Conservation (phyloP, 805 yeast species). For the Candida xyloterini region DNA sequence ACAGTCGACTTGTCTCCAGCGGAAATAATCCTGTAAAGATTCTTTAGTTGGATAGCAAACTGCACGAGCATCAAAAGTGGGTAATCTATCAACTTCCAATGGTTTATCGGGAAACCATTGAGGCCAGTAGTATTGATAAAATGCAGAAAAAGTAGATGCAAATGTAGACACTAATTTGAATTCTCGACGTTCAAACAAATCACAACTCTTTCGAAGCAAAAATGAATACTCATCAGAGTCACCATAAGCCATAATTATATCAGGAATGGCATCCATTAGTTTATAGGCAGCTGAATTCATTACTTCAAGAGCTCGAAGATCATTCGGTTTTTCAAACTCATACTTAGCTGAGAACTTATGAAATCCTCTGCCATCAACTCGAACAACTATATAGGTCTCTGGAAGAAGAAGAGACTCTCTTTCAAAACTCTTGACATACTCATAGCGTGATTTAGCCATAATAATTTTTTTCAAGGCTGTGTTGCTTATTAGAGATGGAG, state of each 20-base stretch:
- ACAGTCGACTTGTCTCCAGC: conserved; percentile 96
- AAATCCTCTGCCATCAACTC: conserved; percentile 93
- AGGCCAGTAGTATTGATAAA: conserved; percentile 69
- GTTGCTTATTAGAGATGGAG: background rate
- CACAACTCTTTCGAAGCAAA: conserved; percentile 60
- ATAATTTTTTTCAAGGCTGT: conserved; percentile 6
- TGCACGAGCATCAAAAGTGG: conserved; percentile 89
- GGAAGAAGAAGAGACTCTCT: conserved; percentile 69
- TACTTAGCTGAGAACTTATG: conserved; percentile 78
- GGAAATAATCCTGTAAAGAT: conserved; percentile 71
- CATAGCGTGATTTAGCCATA: conserved; percentile 86
- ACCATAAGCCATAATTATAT: conserved; percentile 81
- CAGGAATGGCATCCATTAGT: conserved; percentile 64
- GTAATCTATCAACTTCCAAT: conserved; percentile 47
- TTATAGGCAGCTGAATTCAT: conserved; percentile 80
- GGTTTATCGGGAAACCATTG: conserved; percentile 50
- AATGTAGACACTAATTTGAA: conserved; percentile 77
- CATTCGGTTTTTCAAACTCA: conserved; percentile 85
- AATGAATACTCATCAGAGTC: conserved; percentile 95
- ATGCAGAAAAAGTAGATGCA: conserved; percentile 76
- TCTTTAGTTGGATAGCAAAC: conserved; percentile 71
- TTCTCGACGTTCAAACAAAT: conserved; percentile 77
- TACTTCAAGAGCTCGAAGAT: conserved; percentile 64
- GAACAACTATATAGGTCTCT: conserved; percentile 73
- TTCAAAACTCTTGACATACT: conserved; percentile 84